Percentiles rank a stretch among this genome's conserved stretches.
Conservation (phyloP, 2,329 filamentous ascomycete species). For the Shiraia bambusicola region DNA sequence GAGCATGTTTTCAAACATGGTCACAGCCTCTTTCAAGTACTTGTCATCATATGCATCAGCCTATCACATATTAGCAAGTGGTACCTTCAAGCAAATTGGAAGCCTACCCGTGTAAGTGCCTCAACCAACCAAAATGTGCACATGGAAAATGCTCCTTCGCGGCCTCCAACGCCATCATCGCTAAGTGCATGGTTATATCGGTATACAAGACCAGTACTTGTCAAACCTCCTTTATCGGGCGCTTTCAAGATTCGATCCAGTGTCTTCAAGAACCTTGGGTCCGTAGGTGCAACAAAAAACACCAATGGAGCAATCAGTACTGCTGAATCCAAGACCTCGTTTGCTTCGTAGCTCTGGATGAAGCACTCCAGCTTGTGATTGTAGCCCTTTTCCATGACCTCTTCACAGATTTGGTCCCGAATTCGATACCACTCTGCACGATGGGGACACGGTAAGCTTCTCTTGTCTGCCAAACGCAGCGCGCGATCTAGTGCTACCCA, state of each 20-base stretch:
- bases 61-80: slow-evolving; percentile 15
- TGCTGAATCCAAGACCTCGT: slow-evolving; percentile 69
- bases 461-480: slow-evolving; percentile 71
- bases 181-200: slow-evolving; percentile 70
- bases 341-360: slow-evolving; percentile 73
- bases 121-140: slow-evolving; percentile 84
- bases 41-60: slow-evolving; percentile 60
- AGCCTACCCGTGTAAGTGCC: slow-evolving; percentile 67
- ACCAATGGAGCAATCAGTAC: slow-evolving; percentile 76
- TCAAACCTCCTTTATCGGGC: slow-evolving; percentile 74
- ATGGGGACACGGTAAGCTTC: slow-evolving; percentile 73
- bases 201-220: slow-evolving; percentile 73
- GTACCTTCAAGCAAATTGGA: slow-evolving; percentile 23
- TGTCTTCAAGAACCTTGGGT: slow-evolving; percentile 72
- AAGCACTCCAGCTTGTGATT: slow-evolving; percentile 70
- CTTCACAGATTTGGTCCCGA: slow-evolving; percentile 69
- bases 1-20: slow-evolving; percentile 76
- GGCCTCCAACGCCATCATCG: slow-evolving; percentile 72
- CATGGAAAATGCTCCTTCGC: slow-evolving; percentile 77
- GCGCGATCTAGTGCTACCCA: slow-evolving; percentile 81
- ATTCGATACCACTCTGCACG: slow-evolving; percentile 65
- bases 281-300: slow-evolving; percentile 77
- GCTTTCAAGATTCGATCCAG: slow-evolving; percentile 70
- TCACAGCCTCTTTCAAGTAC: slow-evolving; percentile 62
- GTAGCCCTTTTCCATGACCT: slow-evolving; percentile 78